phyloP scores from a whole-genome alignment of 2,329 filamentous ascomycete genomes.

The Hypoxylon sp. region DNA sequence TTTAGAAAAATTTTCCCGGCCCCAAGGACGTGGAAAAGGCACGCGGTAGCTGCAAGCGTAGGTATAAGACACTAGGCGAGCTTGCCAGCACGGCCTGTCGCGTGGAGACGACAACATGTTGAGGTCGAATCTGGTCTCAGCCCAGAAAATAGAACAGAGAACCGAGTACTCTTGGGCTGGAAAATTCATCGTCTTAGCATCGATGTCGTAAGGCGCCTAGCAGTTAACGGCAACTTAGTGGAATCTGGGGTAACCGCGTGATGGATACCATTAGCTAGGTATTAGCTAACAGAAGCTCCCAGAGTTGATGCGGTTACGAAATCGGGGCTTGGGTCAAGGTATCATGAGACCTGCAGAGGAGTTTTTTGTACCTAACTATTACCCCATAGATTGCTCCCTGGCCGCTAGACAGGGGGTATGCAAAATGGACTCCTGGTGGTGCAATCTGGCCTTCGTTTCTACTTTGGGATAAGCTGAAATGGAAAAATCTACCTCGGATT shows the following conservation, averaged over 20 bases:
- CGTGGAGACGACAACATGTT: conserved; percentile 43
- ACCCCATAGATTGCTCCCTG: conserved; percentile 54
- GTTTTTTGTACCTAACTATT: conserved; percentile 54
- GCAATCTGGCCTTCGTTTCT: conserved; percentile 35
- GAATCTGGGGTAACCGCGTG: conserved; percentile 55
- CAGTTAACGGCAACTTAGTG: conserved; percentile 52
- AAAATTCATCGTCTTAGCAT: conserved; percentile 41
- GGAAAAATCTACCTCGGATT: conserved; percentile 4
- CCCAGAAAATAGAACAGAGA: conserved; percentile 30
- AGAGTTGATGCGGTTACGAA: conserved; percentile 50
- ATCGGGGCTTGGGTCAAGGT: conserved; percentile 45
- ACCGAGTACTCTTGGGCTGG: conserved; percentile 40
- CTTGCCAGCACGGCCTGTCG: conserved; percentile 25
- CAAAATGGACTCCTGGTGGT: conserved; percentile 39
- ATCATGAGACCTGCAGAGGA: conserved; percentile 48
- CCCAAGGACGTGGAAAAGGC: conserved; percentile 37
- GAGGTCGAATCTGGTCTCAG: conserved; percentile 16
- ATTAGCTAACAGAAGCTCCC: conserved; percentile 50
- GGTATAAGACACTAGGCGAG: conserved; percentile 30
- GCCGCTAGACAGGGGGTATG: conserved; percentile 40
- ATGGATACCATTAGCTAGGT: conserved; percentile 47
- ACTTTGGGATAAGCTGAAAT: conserved; percentile 32
- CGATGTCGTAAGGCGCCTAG: conserved; percentile 47
- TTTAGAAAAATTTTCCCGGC: conserved; percentile 46
- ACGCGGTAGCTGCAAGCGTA: conserved; percentile 26